phyloP scores from a whole-genome alignment of 768 basidiomycete species.

The Trametes cinnabarina region DNA sequence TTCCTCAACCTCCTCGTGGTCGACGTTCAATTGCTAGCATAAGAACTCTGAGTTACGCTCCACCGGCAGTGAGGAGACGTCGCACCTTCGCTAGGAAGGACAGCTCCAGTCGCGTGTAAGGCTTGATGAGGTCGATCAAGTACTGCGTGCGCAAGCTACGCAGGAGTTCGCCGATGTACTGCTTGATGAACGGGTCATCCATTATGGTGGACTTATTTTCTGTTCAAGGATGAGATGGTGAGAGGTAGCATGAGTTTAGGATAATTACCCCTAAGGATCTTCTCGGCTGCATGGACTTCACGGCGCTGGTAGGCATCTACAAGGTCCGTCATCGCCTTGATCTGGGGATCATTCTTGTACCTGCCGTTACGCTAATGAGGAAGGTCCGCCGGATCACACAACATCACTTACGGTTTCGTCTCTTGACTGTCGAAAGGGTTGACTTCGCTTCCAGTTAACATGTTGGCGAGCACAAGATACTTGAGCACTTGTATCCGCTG shows the following conservation, averaged over 20 bases:
- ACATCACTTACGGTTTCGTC: constrained; percentile 86
- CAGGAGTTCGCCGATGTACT: constrained; percentile 95
- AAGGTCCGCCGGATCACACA: background rate
- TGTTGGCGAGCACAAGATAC: constrained; percentile 95
- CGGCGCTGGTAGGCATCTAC: constrained; percentile 96
- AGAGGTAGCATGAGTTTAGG: background rate
- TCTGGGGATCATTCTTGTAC: constrained; percentile 94
- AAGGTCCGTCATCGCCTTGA: constrained; percentile 96
- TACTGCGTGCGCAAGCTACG: constrained; percentile 94
- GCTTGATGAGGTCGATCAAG: constrained; percentile 96
- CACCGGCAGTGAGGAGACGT: background rate
- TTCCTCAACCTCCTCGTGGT: constrained; percentile 87
- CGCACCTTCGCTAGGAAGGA: constrained; percentile 87
- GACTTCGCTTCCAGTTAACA: constrained; percentile 97
- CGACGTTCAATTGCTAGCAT: constrained; percentile 95
- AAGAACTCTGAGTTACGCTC: background rate
- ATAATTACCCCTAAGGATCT: constrained; percentile 77
- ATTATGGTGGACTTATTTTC: constrained; percentile 95
- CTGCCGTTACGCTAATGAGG: constrained; percentile 36
- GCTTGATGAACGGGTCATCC: constrained; percentile 90
- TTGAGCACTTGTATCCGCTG: constrained; percentile 98
- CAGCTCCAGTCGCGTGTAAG: constrained; percentile 92
- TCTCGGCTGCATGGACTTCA: constrained; percentile 97
- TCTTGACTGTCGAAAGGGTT: constrained; percentile 99
- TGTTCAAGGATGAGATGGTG: constrained; percentile 31